Evolutionary conservation across 306 rosid species (phyloP), one percentile per base, ranked within the genome.

Genomic region (Corylus americana): DNA sequence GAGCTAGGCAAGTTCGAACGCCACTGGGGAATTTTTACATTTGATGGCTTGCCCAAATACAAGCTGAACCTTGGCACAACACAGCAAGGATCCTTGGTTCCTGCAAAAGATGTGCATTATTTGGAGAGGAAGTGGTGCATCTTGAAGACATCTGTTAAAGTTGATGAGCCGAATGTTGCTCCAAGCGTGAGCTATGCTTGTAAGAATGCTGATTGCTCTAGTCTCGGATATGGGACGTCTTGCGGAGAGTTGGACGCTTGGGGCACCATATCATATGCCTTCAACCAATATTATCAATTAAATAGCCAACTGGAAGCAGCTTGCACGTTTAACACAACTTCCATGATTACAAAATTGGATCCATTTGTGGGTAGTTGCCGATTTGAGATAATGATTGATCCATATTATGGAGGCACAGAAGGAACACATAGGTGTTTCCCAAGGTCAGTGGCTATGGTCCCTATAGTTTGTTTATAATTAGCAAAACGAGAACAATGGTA

Each of bases 1-100:
- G 87, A 84, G 49, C 97, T 93, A 1, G 93, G 97, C 44, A 89
- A 90, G 77, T 90, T 92, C 39, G 94, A 92, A 85, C 89, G 97
- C 81, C 93, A 92, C 29, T 92, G 95, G 93, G 97, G 97, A 39
- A 66, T 90, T 71, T 87, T 89, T 73, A 84, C 84, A 73, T 92
- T 77, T 63, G 88, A 90, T 72, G 97, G 97, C 11, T 54, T 71
- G 58, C 91, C 95, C n/a, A 92, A 92, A 73, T 92, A 88, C 84
- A 87, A 81, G 57, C 86, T 90, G 47, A 89, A 88, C 82, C 76
- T 92, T 45, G 95, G 84, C 27, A 77, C 62, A 22, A 83, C 82
- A 31, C 87, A 80, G 59, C 74, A 69, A 69, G 90, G 83, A 77
- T 69, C 69, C 54, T 76, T 87, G 61, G 58, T 83, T 13, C 82